Conservation (phyloP, 192 early-diverging fungal genomes). For the Umbelopsis isabellina region DNA sequence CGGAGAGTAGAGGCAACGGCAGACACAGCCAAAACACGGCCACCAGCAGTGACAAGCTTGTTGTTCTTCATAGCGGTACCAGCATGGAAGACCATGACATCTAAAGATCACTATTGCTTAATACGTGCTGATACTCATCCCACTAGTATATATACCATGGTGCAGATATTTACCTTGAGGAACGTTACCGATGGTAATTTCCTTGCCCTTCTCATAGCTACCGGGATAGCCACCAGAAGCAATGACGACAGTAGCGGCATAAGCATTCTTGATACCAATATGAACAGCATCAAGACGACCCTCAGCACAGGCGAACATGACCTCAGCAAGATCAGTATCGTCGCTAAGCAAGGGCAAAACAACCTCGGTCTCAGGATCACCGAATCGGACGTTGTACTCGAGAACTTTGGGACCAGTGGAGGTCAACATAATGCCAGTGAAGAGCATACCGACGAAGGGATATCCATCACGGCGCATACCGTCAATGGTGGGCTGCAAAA, state of each 20-base stretch:
- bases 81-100: slow-evolving; percentile 87
- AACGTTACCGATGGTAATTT: slow-evolving; percentile 64
- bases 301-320: slow-evolving; percentile 86
- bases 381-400: slow-evolving; percentile 98
- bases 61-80: slow-evolving; percentile 71
- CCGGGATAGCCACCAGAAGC: slow-evolving; percentile 96
- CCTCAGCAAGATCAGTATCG: slow-evolving; percentile 82
- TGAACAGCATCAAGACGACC: slow-evolving; percentile 88
- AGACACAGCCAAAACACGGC: slow-evolving; percentile 94
- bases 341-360: slow-evolving; percentile 89
- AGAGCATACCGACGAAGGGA: slow-evolving; percentile 97
- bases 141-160: neutral
- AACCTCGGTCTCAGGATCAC: slow-evolving; percentile 98
- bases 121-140: slow-evolving; percentile 4
- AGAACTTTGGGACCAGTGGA: slow-evolving; percentile 89
- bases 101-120: slow-evolving; percentile 25
- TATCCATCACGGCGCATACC: slow-evolving; percentile 94
- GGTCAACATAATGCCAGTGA: slow-evolving; percentile 97
- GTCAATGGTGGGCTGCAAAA: slow-evolving; percentile 91
- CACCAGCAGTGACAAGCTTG: slow-evolving; percentile 84
- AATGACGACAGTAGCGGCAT: slow-evolving; percentile 90
- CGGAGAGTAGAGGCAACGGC: slow-evolving; percentile 74
- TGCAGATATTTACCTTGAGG: slow-evolving; percentile 38
- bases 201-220: slow-evolving; percentile 78
- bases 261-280: slow-evolving; percentile 71